Conservation (phyloP, 805 yeast species). For the Metschnikowia amazonensis region DNA sequence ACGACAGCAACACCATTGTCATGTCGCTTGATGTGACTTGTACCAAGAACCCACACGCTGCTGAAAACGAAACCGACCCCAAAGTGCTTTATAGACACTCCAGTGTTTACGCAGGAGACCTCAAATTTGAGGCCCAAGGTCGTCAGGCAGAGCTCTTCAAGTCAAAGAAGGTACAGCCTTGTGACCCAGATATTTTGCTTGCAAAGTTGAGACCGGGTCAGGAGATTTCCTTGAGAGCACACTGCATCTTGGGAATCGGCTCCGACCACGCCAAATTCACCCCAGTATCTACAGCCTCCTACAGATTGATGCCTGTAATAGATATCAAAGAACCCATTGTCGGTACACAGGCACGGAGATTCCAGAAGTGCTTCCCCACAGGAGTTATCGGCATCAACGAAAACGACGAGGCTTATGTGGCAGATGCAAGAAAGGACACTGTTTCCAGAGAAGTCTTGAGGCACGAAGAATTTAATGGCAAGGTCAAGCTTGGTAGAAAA, state of each 20-base stretch:
- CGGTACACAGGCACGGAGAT: constrained; percentile 72
- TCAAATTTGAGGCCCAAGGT: constrained; percentile 90
- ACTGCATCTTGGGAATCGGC: constrained; percentile 88
- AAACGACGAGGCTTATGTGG: constrained; percentile 69
- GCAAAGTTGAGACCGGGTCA: constrained; percentile 97
- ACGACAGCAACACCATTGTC: constrained; percentile 87
- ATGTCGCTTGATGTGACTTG: constrained; percentile 78
- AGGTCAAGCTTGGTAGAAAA: constrained; percentile 85
- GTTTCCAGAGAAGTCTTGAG: constrained; percentile 95
- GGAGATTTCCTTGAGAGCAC: constrained; percentile 85
- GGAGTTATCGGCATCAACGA: constrained; percentile 82
- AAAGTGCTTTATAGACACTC: constrained; percentile 79
- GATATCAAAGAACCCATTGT: constrained; percentile 68
- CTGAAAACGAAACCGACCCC: constrained; percentile 74
- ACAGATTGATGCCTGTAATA: constrained; percentile 86
- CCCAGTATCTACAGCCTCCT: constrained; percentile 95
- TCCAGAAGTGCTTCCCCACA: constrained; percentile 86
- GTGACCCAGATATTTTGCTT: constrained; percentile 83
- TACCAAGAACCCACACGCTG: constrained; percentile 80
- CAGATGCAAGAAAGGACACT: constrained; percentile 91
- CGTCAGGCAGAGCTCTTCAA: constrained; percentile 72
- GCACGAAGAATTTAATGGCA: constrained; percentile 84
- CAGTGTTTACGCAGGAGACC: constrained; percentile 82
- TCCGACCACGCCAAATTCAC: constrained; percentile 96
- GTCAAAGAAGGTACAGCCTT: constrained; percentile 62